phyloP scores from a whole-genome alignment of 768 basidiomycete genomes.

The Serendipita indica region DNA sequence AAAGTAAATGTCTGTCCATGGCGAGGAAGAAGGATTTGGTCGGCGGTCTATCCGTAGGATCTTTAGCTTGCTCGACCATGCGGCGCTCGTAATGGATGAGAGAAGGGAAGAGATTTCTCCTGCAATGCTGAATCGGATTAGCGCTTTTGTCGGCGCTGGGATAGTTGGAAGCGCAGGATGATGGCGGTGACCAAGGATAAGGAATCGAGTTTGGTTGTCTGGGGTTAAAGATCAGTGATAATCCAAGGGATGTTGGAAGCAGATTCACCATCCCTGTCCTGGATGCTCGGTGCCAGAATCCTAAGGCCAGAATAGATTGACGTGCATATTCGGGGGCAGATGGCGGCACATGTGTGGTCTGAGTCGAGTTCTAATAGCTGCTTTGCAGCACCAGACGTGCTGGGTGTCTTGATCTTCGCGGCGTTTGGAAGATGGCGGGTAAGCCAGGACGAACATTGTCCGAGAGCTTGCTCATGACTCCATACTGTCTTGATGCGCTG shows the following conservation, averaged over 20 bases:
- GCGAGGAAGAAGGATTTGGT: background rate
- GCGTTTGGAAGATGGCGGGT: background rate
- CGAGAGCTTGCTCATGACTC: conserved; percentile 5
- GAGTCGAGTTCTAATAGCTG: background rate
- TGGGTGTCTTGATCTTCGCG: background rate
- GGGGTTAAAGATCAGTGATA: background rate
- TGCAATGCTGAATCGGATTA: too few relatives aligned
- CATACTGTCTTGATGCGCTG: background rate
- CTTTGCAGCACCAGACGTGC: background rate
- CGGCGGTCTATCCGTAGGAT: background rate
- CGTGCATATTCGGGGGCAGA: background rate
- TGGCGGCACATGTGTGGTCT: background rate
- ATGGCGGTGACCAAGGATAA: background rate
- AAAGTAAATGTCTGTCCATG: conserved; percentile 1
- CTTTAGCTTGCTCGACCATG: background rate
- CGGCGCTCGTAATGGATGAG: too few relatives aligned
- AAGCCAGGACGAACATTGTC: background rate
- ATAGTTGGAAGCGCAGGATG: too few relatives aligned
- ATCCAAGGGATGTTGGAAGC: background rate
- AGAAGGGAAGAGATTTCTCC: too few relatives aligned
- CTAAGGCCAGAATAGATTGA: background rate
- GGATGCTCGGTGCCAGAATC: background rate
- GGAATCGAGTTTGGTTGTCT: conserved; percentile 7
- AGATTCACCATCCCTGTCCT: background rate
- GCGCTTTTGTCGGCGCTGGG: background rate